Conservation (phyloP, 1,139 yeast species). For the Arxiozyma telluris region DNA sequence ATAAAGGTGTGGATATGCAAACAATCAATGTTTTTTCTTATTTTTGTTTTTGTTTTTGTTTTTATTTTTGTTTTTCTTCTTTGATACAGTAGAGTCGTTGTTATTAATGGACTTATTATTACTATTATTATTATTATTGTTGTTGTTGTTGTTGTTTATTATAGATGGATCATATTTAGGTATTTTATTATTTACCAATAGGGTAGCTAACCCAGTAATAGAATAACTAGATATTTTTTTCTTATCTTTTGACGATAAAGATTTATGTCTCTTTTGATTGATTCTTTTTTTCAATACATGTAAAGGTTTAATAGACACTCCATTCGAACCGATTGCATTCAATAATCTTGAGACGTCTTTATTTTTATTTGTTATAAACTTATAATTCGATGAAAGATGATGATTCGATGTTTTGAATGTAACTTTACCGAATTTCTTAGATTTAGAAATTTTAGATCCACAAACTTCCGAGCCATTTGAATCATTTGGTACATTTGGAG, state of each 20-base stretch:
- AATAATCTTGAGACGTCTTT: conserved; percentile 75
- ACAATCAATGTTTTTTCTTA: conserved; percentile 18
- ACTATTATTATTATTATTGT: not conserved
- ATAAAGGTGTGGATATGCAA: not conserved
- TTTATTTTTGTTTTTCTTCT: conserved; percentile 2
- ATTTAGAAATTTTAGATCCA: conserved; percentile 12
- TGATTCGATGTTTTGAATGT: conserved; percentile 68
- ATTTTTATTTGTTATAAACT: conserved; percentile 50
- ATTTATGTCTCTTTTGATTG: conserved; percentile 6
- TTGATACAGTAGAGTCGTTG: not conserved
- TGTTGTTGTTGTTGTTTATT: not conserved
- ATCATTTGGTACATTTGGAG: conserved; percentile 25
- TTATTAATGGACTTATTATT: not conserved
- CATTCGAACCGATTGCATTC: conserved; percentile 80
- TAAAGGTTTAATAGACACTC: conserved; percentile 37
- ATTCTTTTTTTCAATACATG: conserved; percentile 15
- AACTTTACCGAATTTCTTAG: conserved; percentile 30
- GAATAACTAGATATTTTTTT: not conserved
- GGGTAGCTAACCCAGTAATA: conserved; percentile 20
- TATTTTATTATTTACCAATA: conserved; percentile 26
- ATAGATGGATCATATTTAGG: conserved; percentile 17
- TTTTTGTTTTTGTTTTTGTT: conserved; percentile 17
- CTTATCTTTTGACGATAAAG: conserved; percentile 2
- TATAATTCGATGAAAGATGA: conserved; percentile 56
- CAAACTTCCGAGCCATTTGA: not conserved